These are phyloP conservation scores for Ganoderma lucidum DNA, from an alignment of 1,284 basidiomycete genomes.

Conservation along the genomic window DNA sequence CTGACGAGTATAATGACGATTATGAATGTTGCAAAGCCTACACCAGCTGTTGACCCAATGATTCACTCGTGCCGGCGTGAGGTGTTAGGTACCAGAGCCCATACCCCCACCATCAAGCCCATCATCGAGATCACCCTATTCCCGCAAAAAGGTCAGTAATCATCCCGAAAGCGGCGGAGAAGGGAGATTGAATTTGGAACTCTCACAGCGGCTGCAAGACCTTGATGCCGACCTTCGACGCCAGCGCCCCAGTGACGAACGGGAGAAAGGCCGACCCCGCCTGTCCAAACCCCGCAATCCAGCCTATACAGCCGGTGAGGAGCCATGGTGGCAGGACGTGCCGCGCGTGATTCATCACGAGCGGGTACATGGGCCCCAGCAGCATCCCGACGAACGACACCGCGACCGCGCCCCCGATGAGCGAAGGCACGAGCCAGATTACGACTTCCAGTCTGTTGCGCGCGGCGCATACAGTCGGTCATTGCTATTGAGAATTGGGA, in stretches of 20 bases:
- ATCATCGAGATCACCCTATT: slow-evolving; percentile 17
- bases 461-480: not conserved
- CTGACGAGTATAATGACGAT: not conserved
- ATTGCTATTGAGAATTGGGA: not conserved
- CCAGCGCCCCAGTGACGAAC: slow-evolving; percentile 63
- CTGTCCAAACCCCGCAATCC: slow-evolving; percentile 64
- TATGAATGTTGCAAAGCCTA: not conserved
- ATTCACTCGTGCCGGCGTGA: slow-evolving; percentile 15
- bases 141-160: not conserved
- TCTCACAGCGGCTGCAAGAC: slow-evolving; percentile 34
- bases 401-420: slow-evolving; percentile 60
- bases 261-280: slow-evolving; percentile 62
- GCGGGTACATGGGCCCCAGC: slow-evolving; percentile 61
- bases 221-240: slow-evolving; percentile 50
- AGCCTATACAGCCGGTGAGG: slow-evolving; percentile 63
- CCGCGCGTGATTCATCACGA: slow-evolving; percentile 58
- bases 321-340: slow-evolving; percentile 59
- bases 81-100: slow-evolving; percentile 13
- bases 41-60: not conserved
- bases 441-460: slow-evolving; percentile 57
- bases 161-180: no score
- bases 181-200: not conserved
- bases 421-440: slow-evolving; percentile 66
- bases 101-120: slow-evolving; percentile 13
- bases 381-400: slow-evolving; percentile 64